Percentiles rank a stretch among this genome's conserved stretches.
Evolutionary conservation across 148 eudicot species (phyloP).

Genomic region (Rhododendron ferrugineum): DNA sequence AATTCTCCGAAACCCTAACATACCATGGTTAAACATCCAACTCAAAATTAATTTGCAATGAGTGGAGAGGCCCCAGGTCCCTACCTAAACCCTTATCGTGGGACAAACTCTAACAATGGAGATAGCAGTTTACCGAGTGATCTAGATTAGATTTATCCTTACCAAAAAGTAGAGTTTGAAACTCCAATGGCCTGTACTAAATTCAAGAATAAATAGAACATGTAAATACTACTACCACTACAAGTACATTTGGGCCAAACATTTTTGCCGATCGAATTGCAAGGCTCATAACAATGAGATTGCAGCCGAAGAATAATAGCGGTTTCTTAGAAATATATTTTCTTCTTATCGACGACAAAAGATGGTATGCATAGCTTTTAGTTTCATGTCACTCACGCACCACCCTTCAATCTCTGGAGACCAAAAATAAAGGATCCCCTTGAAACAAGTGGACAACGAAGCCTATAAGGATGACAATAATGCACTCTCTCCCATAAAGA

Average conservation of each 20-base stretch:
- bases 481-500: background rate
- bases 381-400: background rate
- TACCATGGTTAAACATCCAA: too few relatives aligned
- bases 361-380: background rate
- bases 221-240: background rate
- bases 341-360: background rate
- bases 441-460: background rate
- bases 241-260: background rate
- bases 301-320: background rate
- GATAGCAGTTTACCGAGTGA: background rate
- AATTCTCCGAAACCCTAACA: too few relatives aligned
- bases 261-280: background rate
- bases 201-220: background rate
- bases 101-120: background rate
- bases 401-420: background rate
- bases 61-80: too few relatives aligned
- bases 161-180: background rate
- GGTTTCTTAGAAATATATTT: background rate
- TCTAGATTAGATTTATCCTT: background rate
- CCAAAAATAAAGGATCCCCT: background rate
- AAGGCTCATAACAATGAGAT: background rate
- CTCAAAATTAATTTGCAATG: too few relatives aligned
- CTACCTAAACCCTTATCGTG: too few relatives aligned
- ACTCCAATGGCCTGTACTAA: background rate
- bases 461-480: background rate